phyloP scores from a whole-genome alignment of 257 asterid species.

The Euphrasia confusa region DNA sequence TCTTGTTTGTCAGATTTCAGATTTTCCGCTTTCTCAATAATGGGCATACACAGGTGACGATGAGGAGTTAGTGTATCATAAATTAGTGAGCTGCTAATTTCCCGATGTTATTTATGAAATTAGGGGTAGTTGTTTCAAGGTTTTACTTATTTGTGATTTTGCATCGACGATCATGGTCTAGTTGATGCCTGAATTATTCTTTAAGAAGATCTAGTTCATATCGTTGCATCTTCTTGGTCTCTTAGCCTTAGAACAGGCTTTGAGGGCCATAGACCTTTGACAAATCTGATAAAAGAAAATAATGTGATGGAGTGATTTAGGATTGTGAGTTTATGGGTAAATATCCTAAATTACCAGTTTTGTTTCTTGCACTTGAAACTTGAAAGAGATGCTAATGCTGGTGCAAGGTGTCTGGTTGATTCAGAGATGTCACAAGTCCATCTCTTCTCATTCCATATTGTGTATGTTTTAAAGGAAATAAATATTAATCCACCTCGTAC shows the following conservation, averaged over 20 bases:
- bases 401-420: no score
- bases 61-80: no score
- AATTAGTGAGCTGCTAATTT: background rate
- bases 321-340: background rate
- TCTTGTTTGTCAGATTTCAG: no score
- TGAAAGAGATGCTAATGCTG: no score
- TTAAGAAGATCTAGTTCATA: background rate
- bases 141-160: constrained; percentile 1
- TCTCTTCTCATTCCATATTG: background rate
- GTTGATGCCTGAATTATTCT: constrained; percentile 11
- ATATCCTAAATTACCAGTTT: background rate
- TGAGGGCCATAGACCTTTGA: constrained; percentile 1
- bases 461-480: constrained; percentile 1
- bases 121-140: background rate
- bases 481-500: background rate
- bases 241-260: constrained; percentile 2
- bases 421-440: background rate
- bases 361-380: background rate
- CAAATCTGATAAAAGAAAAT: background rate
- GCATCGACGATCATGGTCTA: background rate
- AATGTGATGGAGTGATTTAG: constrained; percentile 10
- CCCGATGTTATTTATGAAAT: background rate
- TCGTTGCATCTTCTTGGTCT: background rate
- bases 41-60: no score
- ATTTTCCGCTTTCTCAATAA: no score